Evolutionary conservation across 352 stramenopile genomes (phyloP).

Genomic region (Halophytophthora polymorphica): DNA sequence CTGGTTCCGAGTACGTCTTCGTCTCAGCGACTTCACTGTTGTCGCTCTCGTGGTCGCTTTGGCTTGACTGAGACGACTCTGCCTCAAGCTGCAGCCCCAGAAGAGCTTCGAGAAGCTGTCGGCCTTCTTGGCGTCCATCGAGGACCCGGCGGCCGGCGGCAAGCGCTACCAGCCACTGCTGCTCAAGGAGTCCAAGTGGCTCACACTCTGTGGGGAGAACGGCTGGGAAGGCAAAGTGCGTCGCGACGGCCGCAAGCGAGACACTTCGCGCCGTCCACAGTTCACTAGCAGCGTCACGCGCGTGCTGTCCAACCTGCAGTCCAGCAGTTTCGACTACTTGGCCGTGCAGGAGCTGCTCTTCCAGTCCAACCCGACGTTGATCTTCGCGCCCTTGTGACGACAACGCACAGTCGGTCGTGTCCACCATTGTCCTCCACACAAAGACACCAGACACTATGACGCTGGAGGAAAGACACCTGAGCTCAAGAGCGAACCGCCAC

Average conservation of each 20-base stretch:
- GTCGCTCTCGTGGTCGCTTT: slow-evolving; percentile 42
- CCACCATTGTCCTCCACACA: too few relatives aligned
- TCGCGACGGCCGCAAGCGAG: slow-evolving; percentile 44
- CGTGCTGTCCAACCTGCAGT: slow-evolving; percentile 55
- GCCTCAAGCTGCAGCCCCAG: slow-evolving; percentile 31
- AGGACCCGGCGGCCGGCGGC: slow-evolving; percentile 41
- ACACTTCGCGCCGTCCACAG: slow-evolving; percentile 39
- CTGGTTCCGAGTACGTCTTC: slow-evolving; percentile 60
- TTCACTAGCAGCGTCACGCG: slow-evolving; percentile 57
- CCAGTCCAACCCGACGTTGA: slow-evolving; percentile 64
- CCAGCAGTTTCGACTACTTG: slow-evolving; percentile 66
- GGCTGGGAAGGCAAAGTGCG: slow-evolving; percentile 67
- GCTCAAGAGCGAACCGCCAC: too few relatives aligned
- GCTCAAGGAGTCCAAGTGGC: slow-evolving; percentile 60
- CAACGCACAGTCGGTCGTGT: too few relatives aligned
- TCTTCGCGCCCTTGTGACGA: slow-evolving; percentile 45
- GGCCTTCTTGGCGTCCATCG: slow-evolving; percentile 40
- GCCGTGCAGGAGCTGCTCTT: slow-evolving; percentile 66
- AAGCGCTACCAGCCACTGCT: slow-evolving; percentile 51
- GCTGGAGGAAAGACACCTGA: too few relatives aligned
- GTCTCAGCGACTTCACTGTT: neutral
- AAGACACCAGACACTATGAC: too few relatives aligned
- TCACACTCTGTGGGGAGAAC: slow-evolving; percentile 61
- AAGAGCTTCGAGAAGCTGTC: slow-evolving; percentile 71
- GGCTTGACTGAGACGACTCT: neutral